Evolutionary conservation across 805 yeast genomes (phyloP).

Genomic region (Candida ulmi): DNA sequence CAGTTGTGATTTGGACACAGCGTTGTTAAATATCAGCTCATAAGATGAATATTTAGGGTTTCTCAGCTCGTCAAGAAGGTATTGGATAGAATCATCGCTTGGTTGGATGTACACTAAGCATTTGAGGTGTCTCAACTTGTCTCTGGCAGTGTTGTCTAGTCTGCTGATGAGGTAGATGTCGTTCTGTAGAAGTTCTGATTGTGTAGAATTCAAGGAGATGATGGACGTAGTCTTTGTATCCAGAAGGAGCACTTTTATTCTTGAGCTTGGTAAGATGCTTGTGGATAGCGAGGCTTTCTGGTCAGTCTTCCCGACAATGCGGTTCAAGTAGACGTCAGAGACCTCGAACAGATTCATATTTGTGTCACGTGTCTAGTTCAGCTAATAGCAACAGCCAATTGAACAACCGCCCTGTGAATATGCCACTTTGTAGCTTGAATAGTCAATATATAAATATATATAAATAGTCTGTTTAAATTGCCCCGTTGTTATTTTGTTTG

Average conservation of each 20-base stretch:
- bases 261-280: conserved; percentile 23
- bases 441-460: too few relatives aligned
- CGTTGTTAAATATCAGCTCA: conserved; percentile 72
- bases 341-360: conserved; percentile 44
- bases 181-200: conserved; percentile 71
- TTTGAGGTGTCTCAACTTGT: conserved; percentile 70
- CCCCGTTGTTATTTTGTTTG: too few relatives aligned
- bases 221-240: conserved; percentile 78
- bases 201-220: conserved; percentile 86
- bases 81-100: conserved; percentile 52
- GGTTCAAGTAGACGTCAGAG: conserved; percentile 37
- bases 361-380: too few relatives aligned
- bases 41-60: conserved; percentile 78
- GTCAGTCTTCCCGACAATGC: conserved; percentile 26
- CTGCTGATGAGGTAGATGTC: conserved; percentile 83
- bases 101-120: conserved; percentile 82
- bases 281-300: conserved; percentile 2
- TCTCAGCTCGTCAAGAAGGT: conserved; percentile 59
- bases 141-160: conserved; percentile 54
- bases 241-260: conserved; percentile 69
- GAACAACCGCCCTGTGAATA: too few relatives aligned
- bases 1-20: conserved; percentile 66
- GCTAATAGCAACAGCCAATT: too few relatives aligned
- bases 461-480: too few relatives aligned
- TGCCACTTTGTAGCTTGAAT: too few relatives aligned